These are phyloP conservation scores for Xylaria sp. DNA, from an alignment of 2,329 filamentous ascomycete species.

Conservation along the genomic window DNA sequence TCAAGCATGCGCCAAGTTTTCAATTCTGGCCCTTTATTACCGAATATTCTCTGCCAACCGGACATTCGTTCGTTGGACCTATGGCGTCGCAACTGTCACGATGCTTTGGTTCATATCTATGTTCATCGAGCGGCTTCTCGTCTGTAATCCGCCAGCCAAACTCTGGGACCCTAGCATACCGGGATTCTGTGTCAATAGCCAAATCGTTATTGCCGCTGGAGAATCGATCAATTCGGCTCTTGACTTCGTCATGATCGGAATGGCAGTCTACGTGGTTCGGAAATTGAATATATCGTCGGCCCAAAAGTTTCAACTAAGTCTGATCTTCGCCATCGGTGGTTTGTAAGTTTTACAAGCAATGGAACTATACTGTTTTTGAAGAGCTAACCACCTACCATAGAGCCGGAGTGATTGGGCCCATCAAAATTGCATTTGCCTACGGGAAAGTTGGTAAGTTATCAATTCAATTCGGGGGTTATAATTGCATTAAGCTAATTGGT, in stretches of 20 bases:
- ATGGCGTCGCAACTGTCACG: not conserved
- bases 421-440: not conserved
- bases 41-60: not conserved
- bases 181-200: not conserved
- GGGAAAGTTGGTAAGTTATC: not conserved
- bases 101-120: not conserved
- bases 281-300: not conserved
- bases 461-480: not conserved
- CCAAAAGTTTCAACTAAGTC: not conserved
- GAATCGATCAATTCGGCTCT: not conserved
- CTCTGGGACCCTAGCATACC: not conserved
- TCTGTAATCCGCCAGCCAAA: not conserved
- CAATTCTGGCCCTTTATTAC: not conserved
- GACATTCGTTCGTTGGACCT: not conserved
- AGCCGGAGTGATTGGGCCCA: not conserved
- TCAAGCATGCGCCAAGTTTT: not conserved
- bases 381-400: not conserved
- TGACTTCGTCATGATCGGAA: not conserved
- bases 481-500: not conserved
- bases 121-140: not conserved
- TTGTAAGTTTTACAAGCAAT: constrained; percentile 1
- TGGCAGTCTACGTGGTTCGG: not conserved
- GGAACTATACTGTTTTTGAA: not conserved
- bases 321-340: not conserved
- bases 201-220: not conserved